Percentiles rank a stretch among this genome's conserved stretches.
Evolutionary conservation across 805 yeast species (phyloP).

Genomic region (Saturnispora diversa): DNA sequence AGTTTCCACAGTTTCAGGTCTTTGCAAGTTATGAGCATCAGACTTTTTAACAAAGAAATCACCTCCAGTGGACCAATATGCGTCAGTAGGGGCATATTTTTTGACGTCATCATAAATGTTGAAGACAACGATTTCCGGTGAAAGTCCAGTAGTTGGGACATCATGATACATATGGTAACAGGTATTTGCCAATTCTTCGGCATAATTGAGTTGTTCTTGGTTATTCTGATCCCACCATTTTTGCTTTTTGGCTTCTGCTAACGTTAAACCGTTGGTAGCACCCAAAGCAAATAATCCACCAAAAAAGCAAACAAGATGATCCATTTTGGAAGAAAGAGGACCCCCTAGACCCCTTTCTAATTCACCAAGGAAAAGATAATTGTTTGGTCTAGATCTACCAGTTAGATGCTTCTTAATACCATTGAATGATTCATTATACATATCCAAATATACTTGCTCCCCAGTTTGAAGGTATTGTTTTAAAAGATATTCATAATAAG

Average conservation of each 20-base stretch:
- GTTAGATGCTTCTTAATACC: constrained; percentile 70
- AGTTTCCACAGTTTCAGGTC: constrained; percentile 92
- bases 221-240: constrained; percentile 50
- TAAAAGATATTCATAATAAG: constrained; percentile 81
- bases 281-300: constrained; percentile 87
- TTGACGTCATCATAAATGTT: constrained; percentile 31
- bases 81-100: constrained; percentile 32
- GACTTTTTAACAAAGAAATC: constrained; percentile 53
- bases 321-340: constrained; percentile 66
- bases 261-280: constrained; percentile 67
- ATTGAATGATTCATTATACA: constrained; percentile 69
- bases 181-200: constrained; percentile 65
- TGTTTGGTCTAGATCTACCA: constrained; percentile 51
- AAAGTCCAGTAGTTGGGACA: constrained; percentile 60
- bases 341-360: constrained; percentile 60
- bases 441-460: constrained; percentile 56
- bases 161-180: constrained; percentile 81
- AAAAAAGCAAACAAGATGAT: constrained; percentile 84
- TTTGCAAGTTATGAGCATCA: constrained; percentile 79
- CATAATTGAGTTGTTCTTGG: constrained; percentile 60
- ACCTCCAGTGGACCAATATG: constrained; percentile 6
- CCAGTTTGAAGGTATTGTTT: constrained; percentile 80
- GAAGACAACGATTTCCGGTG: constrained; percentile 87
- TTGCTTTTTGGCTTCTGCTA: constrained; percentile 45
- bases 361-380: constrained; percentile 69